A percentile compares a stretch with the other conserved stretches of the same genome.
These are phyloP conservation scores for Candida nonsorbophila DNA, from an alignment of 805 yeast genomes.

Conservation along the genomic window DNA sequence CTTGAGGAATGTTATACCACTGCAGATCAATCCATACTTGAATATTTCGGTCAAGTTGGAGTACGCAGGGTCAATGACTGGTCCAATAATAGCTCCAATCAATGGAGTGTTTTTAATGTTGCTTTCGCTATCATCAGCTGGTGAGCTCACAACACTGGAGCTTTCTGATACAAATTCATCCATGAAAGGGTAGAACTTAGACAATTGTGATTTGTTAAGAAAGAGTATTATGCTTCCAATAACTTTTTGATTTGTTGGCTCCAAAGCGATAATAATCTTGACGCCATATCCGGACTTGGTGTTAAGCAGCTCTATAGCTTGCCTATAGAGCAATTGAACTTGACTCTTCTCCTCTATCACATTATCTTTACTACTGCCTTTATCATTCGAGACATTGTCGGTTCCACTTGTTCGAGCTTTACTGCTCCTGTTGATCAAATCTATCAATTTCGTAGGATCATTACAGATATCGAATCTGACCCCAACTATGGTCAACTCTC, in stretches of 20 bases:
- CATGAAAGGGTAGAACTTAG: conserved; percentile 49
- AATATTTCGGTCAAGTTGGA: conserved; percentile 50
- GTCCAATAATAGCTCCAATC: conserved; percentile 50
- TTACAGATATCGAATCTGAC: conserved; percentile 52
- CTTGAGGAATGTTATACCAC: conserved; percentile 46
- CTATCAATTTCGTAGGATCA: conserved; percentile 35
- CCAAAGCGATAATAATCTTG: conserved; percentile 48
- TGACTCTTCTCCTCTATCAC: conserved; percentile 17
- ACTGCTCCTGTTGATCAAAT: conserved; percentile 23
- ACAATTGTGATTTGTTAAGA: conserved; percentile 39
- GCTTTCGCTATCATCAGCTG: not conserved
- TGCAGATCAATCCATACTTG: conserved; percentile 52
- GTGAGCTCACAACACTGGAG: conserved; percentile 1
- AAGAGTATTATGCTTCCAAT: conserved; percentile 49
- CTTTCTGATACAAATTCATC: conserved; percentile 27
- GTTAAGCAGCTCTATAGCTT: conserved; percentile 26
- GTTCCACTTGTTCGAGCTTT: conserved; percentile 9
- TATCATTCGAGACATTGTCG: conserved; percentile 4
- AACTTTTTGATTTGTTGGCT: conserved; percentile 46
- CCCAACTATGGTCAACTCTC: conserved; percentile 53
- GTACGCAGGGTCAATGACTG: conserved; percentile 49
- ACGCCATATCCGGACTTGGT: conserved; percentile 27
- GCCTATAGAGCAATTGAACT: conserved; percentile 25
- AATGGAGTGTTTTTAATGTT: conserved; percentile 4
- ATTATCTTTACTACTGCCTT: conserved; percentile 3